phyloP scores from a whole-genome alignment of 768 basidiomycete species.

The Trametes cinnabarina region DNA sequence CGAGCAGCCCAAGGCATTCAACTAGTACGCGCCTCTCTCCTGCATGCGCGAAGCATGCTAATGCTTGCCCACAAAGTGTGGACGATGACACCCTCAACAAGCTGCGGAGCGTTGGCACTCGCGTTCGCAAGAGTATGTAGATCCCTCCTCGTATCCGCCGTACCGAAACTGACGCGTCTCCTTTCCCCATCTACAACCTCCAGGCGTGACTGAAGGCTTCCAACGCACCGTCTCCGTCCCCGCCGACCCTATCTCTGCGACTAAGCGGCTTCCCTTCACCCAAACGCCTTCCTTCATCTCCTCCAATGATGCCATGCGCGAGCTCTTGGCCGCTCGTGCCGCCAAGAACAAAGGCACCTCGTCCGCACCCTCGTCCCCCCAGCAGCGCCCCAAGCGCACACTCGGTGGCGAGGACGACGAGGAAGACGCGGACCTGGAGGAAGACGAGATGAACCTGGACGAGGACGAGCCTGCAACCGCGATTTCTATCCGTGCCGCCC shows the following conservation, averaged over 20 bases:
- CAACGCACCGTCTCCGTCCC: slow-evolving; percentile 19
- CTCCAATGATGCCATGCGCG: slow-evolving; percentile 21
- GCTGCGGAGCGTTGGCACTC: slow-evolving; percentile 20
- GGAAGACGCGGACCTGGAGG: slow-evolving; percentile 14
- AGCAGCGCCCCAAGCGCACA: slow-evolving; percentile 18
- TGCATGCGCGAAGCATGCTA: neutral
- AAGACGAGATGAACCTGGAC: slow-evolving; percentile 9
- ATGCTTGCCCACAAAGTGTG: slow-evolving; percentile 5
- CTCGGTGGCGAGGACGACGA: slow-evolving; percentile 8
- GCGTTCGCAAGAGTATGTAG: slow-evolving; percentile 22
- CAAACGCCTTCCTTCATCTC: slow-evolving; percentile 21
- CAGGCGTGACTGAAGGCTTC: slow-evolving; percentile 24
- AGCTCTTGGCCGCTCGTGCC: slow-evolving; percentile 11
- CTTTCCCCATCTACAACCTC: neutral
- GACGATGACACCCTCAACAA: slow-evolving; percentile 19
- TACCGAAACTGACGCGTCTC: slow-evolving; percentile 1
- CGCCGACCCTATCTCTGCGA: slow-evolving; percentile 6
- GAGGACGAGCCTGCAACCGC: neutral
- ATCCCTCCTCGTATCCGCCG: neutral
- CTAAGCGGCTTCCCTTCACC: slow-evolving; percentile 20
- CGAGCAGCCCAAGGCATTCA: slow-evolving; percentile 6
- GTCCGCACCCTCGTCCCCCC: slow-evolving; percentile 12
- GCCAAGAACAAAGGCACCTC: slow-evolving; percentile 12
- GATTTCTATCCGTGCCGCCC: slow-evolving; percentile 1
- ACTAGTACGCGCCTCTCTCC: slow-evolving; percentile 11